Conservation (phyloP, 805 yeast genomes). For the Lipomyces mesembrius region DNA sequence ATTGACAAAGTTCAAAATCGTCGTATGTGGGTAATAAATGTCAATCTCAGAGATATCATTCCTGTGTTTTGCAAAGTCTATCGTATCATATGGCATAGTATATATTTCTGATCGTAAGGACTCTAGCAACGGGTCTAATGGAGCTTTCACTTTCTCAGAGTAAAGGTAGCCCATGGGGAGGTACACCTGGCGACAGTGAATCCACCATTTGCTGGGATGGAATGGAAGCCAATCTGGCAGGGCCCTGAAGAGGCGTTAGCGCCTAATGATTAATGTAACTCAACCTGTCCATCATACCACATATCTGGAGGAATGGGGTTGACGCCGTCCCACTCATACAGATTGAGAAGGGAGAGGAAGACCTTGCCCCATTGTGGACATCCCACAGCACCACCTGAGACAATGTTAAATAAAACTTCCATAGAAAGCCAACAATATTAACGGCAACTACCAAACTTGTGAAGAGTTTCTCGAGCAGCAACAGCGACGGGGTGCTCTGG, state of each 20-base stretch:
- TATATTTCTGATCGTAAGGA: conserved; percentile 83
- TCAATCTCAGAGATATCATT: conserved; percentile 91
- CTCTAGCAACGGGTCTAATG: conserved; percentile 63
- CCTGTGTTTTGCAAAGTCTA: conserved; percentile 72
- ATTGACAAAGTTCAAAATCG: conserved; percentile 65
- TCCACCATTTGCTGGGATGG: conserved; percentile 99
- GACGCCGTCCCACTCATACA: conserved; percentile 95
- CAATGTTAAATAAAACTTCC: neutral
- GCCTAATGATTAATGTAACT: neutral
- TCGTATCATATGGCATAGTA: conserved; percentile 61
- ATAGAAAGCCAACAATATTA: neutral
- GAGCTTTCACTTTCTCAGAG: conserved; percentile 57
- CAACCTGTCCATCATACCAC: conserved; percentile 52
- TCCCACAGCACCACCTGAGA: conserved; percentile 81
- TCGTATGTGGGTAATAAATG: conserved; percentile 89
- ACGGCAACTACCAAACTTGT: conserved; percentile 47
- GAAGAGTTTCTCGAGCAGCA: conserved; percentile 74
- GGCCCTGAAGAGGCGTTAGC: conserved; percentile 41
- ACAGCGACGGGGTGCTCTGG: conserved; percentile 75
- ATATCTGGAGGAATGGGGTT: conserved; percentile 98
- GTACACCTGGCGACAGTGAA: conserved; percentile 92
- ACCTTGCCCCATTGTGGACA: conserved; percentile 98
- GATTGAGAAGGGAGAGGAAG: conserved; percentile 78
- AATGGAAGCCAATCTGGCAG: conserved; percentile 80
- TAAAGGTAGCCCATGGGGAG: conserved; percentile 83